Percentiles rank a stretch among this genome's conserved stretches.
Evolutionary conservation across 768 basidiomycete genomes (phyloP).

Genomic region (Boletus coccyginus): DNA sequence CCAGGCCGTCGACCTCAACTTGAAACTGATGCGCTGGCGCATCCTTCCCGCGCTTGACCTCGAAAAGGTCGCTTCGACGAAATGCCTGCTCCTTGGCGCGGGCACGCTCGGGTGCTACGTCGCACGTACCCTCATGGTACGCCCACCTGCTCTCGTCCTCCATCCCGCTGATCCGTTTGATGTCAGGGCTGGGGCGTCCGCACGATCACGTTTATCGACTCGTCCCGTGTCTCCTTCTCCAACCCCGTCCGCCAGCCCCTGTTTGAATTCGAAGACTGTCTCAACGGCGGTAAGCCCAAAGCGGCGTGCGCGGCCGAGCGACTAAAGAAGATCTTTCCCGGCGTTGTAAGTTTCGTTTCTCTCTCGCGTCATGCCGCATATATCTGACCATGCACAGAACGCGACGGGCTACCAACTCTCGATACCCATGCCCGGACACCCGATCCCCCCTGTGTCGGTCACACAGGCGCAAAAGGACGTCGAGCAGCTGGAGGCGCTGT

Average conservation of each 20-base stretch:
- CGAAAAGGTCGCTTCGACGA: constrained; percentile 78
- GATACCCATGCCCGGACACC: constrained; percentile 98
- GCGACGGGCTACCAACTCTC: constrained; percentile 74
- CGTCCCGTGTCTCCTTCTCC: constrained; percentile 88
- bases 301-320: constrained; percentile 85
- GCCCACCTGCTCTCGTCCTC: not conserved
- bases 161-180: not conserved
- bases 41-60: constrained; percentile 87
- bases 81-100: constrained; percentile 86
- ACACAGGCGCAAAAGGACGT: constrained; percentile 68
- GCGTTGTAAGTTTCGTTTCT: constrained; percentile 59
- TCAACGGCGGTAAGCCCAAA: constrained; percentile 91
- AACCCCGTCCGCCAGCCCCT: constrained; percentile 97
- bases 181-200: constrained; percentile 92
- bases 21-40: constrained; percentile 98
- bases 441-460: constrained; percentile 60
- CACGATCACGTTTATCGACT: constrained; percentile 91
- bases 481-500: constrained; percentile 65
- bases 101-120: constrained; percentile 98
- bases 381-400: constrained; percentile 47
- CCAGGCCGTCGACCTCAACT: constrained; percentile 96
- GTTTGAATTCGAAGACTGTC: constrained; percentile 92
- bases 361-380: too few species aligned
- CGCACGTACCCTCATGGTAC: constrained; percentile 80
- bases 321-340: constrained; percentile 88